Evolutionary conservation across 345 rosid species (phyloP).

Genomic region (Lenwebbia sp.): DNA sequence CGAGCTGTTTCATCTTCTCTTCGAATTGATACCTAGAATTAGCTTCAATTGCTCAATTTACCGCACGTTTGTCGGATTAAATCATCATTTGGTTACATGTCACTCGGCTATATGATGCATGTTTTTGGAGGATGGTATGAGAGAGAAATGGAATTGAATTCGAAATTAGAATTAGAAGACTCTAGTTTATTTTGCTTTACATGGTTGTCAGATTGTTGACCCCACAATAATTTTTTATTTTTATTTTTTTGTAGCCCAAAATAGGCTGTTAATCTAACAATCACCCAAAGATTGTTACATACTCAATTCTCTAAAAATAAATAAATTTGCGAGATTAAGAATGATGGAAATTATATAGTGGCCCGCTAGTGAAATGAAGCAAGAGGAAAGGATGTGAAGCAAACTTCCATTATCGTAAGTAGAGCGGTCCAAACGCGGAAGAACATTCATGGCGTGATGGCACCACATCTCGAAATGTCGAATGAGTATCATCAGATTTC

Average conservation of each 20-base stretch:
- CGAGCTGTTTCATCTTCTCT: neutral
- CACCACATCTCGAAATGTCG: neutral
- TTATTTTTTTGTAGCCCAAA: too few relatives aligned
- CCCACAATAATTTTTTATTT: too few relatives aligned
- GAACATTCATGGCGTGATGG: neutral
- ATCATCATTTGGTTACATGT: neutral
- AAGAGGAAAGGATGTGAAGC: neutral
- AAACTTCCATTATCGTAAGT: neutral
- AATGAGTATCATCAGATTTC: neutral
- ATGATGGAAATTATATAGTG: neutral
- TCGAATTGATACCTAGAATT: neutral
- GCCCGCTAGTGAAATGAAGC: neutral
- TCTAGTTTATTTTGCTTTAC: too few relatives aligned
- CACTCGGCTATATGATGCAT: neutral
- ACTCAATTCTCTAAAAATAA: neutral
- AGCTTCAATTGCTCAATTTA: neutral
- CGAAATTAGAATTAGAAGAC: too few relatives aligned
- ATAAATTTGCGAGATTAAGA: neutral
- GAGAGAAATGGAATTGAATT: neutral
- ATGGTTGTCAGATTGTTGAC: too few relatives aligned
- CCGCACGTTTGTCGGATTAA: neutral
- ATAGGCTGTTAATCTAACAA: too few relatives aligned
- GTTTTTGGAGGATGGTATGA: neutral
- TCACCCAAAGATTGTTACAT: too few relatives aligned
- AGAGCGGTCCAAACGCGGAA: neutral